Evolutionary conservation across 2,329 filamentous ascomycete species (phyloP), one percentile per base, ranked within the genome.

Genomic region (Thielaviopsis euricoi): DNA sequence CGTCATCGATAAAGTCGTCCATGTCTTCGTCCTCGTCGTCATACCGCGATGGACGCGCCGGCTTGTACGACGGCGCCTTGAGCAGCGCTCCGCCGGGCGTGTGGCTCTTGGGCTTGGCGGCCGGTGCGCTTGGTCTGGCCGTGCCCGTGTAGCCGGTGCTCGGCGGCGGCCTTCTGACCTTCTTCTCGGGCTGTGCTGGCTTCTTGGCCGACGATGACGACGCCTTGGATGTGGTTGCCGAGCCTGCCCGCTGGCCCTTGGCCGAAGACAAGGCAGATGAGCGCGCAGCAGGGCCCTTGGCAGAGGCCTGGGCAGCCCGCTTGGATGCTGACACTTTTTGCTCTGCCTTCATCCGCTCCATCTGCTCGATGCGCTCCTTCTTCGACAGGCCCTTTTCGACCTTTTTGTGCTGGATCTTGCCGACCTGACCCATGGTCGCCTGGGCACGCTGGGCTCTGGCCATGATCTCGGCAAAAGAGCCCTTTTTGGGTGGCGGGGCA

Each of bases 351-450:
- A 55, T 26, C 19, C 57, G 56, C 17, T 60, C 59, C 40, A 57
- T 54, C 52, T 77, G 76, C 63, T 74, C 69, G 60, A 74, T 71
- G 26, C 78, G 75, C 61, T 82, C 76, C 60, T 74, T 76, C 67
- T 75, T 85, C 7, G 60, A 61, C 6, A 76, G 71, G n/a, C 76
- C 69, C 65, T 82, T 85, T 63, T 86, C 85, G 1, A 82, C 78
- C 21, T 83, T 76, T 67, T 88, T 88, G 68, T 89, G 85, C 66
- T 87, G 85, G 63, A 89, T 87, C 64, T 81, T 82, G 58, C 84
- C 85, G 23, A 85, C 75, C 63, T 78, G 77, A n/a, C 74, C 77
- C 72, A 80, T 78, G 48, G 71, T 73, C 46, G 73, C 74, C 64
- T 86, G 80, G 13, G 80, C 83, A 61, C 80, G 80, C 65, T 86